A percentile compares a stretch with the other conserved stretches of the same genome.
phyloP scores from a whole-genome alignment of 352 stramenopile genomes.

The Phytophthora cactorum region DNA sequence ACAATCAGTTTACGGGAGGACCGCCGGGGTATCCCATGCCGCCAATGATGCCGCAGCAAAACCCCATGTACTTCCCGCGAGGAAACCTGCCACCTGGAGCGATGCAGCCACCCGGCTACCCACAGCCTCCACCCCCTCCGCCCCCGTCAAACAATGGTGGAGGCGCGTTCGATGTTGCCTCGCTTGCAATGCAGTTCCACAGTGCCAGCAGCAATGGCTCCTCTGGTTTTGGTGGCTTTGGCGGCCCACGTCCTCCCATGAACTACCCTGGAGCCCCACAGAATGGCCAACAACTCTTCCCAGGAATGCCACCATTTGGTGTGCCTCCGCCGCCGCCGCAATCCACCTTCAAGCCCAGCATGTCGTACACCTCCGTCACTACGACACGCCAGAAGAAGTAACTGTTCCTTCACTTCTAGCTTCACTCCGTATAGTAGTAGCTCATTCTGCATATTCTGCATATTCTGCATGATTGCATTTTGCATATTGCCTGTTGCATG shows the following conservation, averaged over 20 bases:
- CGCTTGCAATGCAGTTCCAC: conserved; percentile 87
- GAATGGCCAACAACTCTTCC: conserved; percentile 40
- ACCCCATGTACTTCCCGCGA: conserved; percentile 37
- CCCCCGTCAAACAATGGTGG: conserved; percentile 27
- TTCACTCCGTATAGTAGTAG: conserved; percentile 38
- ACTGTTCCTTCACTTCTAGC: conserved; percentile 25
- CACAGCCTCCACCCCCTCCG: conserved; percentile 37
- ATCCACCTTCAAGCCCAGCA: conserved; percentile 78
- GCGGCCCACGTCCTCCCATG: conserved; percentile 42
- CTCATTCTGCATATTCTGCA: conserved; percentile 27
- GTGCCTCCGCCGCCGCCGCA: conserved; percentile 41
- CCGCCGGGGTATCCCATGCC: conserved; percentile 32
- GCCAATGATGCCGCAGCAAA: conserved; percentile 37
- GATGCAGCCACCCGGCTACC: conserved; percentile 32
- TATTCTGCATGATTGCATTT: conserved; percentile 14
- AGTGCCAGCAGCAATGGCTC: conserved; percentile 32
- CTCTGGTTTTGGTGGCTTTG: conserved; percentile 44
- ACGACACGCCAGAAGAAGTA: conserved; percentile 71
- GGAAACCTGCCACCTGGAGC: conserved; percentile 31
- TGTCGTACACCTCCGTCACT: conserved; percentile 79
- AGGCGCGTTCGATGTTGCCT: conserved; percentile 58
- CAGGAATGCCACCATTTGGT: conserved; percentile 41
- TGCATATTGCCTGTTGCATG: conserved; percentile 22
- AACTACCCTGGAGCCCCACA: conserved; percentile 17
- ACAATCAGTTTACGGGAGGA: conserved; percentile 26